These are phyloP conservation scores for Andalucia godoyi DNA, from an alignment of 78 protist genomes.

Conservation along the genomic window DNA sequence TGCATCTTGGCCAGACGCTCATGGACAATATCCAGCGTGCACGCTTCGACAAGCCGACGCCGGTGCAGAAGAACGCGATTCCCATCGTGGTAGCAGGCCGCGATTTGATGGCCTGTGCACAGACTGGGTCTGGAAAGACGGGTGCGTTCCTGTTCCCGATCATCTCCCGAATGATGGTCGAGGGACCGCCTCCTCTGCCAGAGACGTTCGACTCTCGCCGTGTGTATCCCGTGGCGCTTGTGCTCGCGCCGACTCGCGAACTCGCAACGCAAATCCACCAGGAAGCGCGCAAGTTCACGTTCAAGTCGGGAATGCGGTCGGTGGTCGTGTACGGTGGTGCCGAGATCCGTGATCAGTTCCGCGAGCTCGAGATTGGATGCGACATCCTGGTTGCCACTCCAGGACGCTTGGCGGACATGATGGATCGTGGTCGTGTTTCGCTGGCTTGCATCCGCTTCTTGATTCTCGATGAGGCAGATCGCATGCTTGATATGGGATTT, in stretches of 20 bases:
- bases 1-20: constrained; percentile 3
- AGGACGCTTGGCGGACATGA: constrained; percentile 91
- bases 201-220: neutral
- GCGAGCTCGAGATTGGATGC: constrained; percentile 86
- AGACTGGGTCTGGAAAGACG: constrained; percentile 96
- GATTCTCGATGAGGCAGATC: constrained; percentile 96
- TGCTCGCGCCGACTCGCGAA: constrained; percentile 98
- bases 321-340: constrained; percentile 97
- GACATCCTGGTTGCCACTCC: constrained; percentile 95
- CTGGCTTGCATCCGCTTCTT: constrained; percentile 51
- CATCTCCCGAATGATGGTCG: constrained; percentile 27
- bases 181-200: constrained; percentile 15
- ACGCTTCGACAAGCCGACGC: constrained; percentile 81
- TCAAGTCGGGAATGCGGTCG: constrained; percentile 45
- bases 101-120: constrained; percentile 99
- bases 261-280: constrained; percentile 85
- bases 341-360: constrained; percentile 64
- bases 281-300: constrained; percentile 84
- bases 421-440: constrained; percentile 73
- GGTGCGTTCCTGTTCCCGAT: constrained; percentile 87
- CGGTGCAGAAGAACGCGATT: constrained; percentile 89
- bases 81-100: constrained; percentile 64
- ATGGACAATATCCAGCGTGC: constrained; percentile 35
- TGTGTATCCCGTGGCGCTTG: constrained; percentile 70
- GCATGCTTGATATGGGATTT: constrained; percentile 99